Base-by-base conservation (phyloP, 805 yeast genomes). In the Yarrowia keelungensis region DNA sequence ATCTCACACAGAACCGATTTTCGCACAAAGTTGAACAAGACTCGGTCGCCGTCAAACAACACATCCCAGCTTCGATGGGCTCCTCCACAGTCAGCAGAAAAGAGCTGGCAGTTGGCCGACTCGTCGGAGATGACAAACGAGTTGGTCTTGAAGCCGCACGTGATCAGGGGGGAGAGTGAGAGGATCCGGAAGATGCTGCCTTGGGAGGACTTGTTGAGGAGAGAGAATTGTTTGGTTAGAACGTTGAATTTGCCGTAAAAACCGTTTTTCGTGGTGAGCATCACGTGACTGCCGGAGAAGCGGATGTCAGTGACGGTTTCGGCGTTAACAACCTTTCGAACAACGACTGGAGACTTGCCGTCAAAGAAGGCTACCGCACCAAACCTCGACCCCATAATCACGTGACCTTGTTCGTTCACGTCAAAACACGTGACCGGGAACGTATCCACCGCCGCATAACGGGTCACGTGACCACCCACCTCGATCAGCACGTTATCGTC, bases 1-100 rank as follows among this genome's bases (percentile, higher is more conserved):
- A 47, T 19, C 12, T 71, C 69, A 14, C 61, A 54, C 42, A 73
- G 73, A 77, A 78, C 71, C 69, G 73, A 68, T 82, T 81, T 26
- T 85, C 73, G 62, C 16, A 79, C 77, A 5, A 41, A 75, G 42
- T 38, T 68, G 51, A 16, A 89, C 82, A 35, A 88, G 83, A 65
- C 61, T 4, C 73, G 71, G 7, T 70, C 65, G n/a, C 61, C 66
- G 26, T 70, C 70, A 5, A 74, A 69, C 39, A 68, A 64, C 45
- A 90, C 79, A 42, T 83, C 82, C 97, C 98, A 95, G 70, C 86
- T 85, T 70, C 98, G 83, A 76, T 93, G 97, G 3, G 95, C 86
- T 2, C 98, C 98, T 36, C 98, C 98, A 77, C 98, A 95, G 14
- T 83, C 77, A 71, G 87, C 91, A 69, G 87, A 84, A 59, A 85